These are phyloP conservation scores for Cytospora schulzeri DNA, from an alignment of 2,329 filamentous ascomycete genomes.

Conservation along the genomic window DNA sequence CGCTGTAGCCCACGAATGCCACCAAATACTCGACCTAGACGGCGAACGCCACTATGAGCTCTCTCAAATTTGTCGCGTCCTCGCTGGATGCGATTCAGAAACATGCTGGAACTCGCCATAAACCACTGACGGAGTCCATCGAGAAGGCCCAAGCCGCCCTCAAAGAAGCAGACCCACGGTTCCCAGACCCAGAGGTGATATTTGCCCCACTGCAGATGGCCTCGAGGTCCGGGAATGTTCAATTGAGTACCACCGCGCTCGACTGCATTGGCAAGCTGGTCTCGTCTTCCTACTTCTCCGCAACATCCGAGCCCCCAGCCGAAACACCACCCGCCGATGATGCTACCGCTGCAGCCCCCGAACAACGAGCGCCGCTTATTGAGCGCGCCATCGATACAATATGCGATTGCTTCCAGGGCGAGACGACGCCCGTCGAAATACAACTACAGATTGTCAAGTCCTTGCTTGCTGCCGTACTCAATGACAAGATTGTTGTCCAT, in stretches of 20 bases:
- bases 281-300: slow-evolving; percentile 96
- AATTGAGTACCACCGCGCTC: slow-evolving; percentile 84
- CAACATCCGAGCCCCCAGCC: slow-evolving; percentile 50
- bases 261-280: slow-evolving; percentile 99
- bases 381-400: slow-evolving; percentile 98
- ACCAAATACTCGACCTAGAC: slow-evolving; percentile 14
- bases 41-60: slow-evolving; percentile 70
- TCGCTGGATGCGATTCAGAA: slow-evolving; percentile 89
- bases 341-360: slow-evolving; percentile 49
- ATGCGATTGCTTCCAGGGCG: slow-evolving; percentile 98
- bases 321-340: slow-evolving; percentile 45
- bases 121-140: slow-evolving; percentile 79
- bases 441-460: slow-evolving; percentile 99
- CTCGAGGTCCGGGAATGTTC: slow-evolving; percentile 81
- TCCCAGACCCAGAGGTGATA: slow-evolving; percentile 87
- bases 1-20: slow-evolving; percentile 43
- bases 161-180: slow-evolving; percentile 77
- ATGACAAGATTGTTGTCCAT: slow-evolving; percentile 98
- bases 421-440: slow-evolving; percentile 87
- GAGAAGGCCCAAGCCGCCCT: slow-evolving; percentile 83
- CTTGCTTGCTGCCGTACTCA: slow-evolving; percentile 88
- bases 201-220: slow-evolving; percentile 91
- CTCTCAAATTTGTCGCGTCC: slow-evolving; percentile 92
- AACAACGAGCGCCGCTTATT: slow-evolving; percentile 72
- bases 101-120: slow-evolving; percentile 78